phyloP scores from a whole-genome alignment of 2,329 filamentous ascomycete species.

The Trichophyton benhamiae region DNA sequence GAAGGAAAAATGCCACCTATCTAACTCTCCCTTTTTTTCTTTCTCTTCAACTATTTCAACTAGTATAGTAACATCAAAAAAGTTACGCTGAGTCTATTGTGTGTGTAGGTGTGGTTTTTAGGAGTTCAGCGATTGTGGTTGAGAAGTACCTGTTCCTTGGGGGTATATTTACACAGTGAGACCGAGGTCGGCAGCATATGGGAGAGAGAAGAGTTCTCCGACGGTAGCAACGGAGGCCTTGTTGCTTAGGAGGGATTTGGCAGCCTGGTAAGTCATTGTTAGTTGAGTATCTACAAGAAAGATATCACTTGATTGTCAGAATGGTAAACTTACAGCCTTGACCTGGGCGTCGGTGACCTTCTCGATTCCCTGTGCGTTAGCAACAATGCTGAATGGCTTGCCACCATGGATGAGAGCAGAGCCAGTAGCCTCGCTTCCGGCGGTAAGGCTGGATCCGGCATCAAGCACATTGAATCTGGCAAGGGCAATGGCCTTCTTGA shows the following conservation, averaged over 20 bases:
- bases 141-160: neutral
- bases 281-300: slow-evolving; percentile 9
- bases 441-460: slow-evolving; percentile 61
- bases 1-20: neutral
- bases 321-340: slow-evolving; percentile 56
- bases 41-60: neutral
- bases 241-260: slow-evolving; percentile 73
- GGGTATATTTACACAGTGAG: slow-evolving; percentile 63
- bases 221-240: slow-evolving; percentile 84
- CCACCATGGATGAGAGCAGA: slow-evolving; percentile 68
- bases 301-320: slow-evolving; percentile 8
- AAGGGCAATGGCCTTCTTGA: slow-evolving; percentile 81
- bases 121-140: slow-evolving; percentile 1
- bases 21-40: neutral
- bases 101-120: neutral
- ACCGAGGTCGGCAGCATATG: slow-evolving; percentile 87
- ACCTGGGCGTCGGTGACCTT: slow-evolving; percentile 72
- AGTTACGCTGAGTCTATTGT: neutral
- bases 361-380: slow-evolving; percentile 66
- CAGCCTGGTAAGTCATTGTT: slow-evolving; percentile 47
- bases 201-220: slow-evolving; percentile 81
- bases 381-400: slow-evolving; percentile 72
- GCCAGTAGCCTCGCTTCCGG: slow-evolving; percentile 71
- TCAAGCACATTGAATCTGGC: slow-evolving; percentile 90
- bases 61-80: slow-evolving; percentile 1